Base-by-base conservation (phyloP, 805 yeast genomes). In the Wickerhamia fluorescens region DNA sequence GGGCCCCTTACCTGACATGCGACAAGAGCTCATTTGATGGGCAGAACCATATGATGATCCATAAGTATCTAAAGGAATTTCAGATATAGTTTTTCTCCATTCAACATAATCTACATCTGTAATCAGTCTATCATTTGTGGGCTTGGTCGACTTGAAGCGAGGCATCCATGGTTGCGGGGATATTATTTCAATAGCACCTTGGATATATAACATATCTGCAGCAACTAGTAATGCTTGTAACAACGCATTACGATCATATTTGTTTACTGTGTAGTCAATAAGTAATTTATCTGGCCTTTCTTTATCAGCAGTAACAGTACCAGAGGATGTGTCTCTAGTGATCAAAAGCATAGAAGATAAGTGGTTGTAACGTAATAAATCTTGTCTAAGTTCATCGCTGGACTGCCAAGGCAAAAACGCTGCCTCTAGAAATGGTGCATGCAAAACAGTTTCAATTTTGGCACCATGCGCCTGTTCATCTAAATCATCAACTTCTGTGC, bases 391-490 rank as follows among this genome's bases (percentile, higher is more conserved):
- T 16, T 51, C 46, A 19, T 50, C 49, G 19, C 67, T 58, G 2
- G 52, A 40, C 5, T 41, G 27, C 69, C 71, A 71, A 2, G 77
- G 76, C 7, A 56, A 19, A 36, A 58, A 66, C 11, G 45, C 44
- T n/a, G 50, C 29, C 25, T 56, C 53, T 14, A 68, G 26, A 20
- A 41, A 45, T 3, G 77, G 78, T n/a, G 56, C 45, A 37, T 68
- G 72, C 24, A 65, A 51, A 16, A 66, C 33, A 3, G 74, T 56
- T 46, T 73, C 78, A 31, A 73, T 58, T 45, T 61, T 66, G 7
- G 72, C 65, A 2, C 78, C 78, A 41, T 71, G 74, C 4, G 56
- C 67, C 30, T 59, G 48, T 3, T 76, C 76, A 40, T 73, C 78
- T 19, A 69, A 35, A 36, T 72, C 71, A 29, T 62, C 74, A 10